Evolutionary conservation across 768 basidiomycete genomes (phyloP).

Genomic region (Candolleomyces aberdarensis): DNA sequence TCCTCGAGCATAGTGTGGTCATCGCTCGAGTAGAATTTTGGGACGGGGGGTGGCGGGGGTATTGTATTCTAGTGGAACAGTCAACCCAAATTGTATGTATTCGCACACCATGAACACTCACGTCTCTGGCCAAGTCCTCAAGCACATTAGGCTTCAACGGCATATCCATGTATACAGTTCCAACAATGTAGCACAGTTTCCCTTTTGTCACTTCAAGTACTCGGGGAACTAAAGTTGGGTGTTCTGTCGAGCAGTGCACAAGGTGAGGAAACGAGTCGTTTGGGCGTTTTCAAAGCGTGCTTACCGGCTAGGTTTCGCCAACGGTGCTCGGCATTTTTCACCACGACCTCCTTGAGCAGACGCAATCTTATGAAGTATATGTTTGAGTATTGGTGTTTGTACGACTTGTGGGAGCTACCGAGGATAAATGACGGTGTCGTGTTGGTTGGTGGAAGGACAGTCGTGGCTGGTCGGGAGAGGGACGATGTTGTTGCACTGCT

Average conservation of each 20-base stretch:
- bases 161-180: slow-evolving; percentile 99
- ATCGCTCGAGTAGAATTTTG: slow-evolving; percentile 71
- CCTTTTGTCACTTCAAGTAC: slow-evolving; percentile 87
- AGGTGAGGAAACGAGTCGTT: background rate
- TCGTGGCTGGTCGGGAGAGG: slow-evolving; percentile 34
- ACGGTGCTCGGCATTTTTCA: slow-evolving; percentile 34
- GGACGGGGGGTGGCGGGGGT: slow-evolving; percentile 72
- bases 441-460: slow-evolving; percentile 30
- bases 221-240: slow-evolving; percentile 68
- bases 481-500: slow-evolving; percentile 7
- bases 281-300: slow-evolving; percentile 7
- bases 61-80: slow-evolving; percentile 69
- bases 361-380: slow-evolving; percentile 51
- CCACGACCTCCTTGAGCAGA: slow-evolving; percentile 37
- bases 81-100: background rate
- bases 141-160: slow-evolving; percentile 97
- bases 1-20: slow-evolving; percentile 93
- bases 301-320: slow-evolving; percentile 43
- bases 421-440: slow-evolving; percentile 47
- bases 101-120: slow-evolving; percentile 24
- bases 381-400: slow-evolving; percentile 55
- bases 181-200: slow-evolving; percentile 84
- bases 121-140: slow-evolving; percentile 90
- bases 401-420: slow-evolving; percentile 40
- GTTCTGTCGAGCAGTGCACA: slow-evolving; percentile 38